Evolutionary conservation across 208 protist genomes (phyloP).

Genomic region (Acanthamoeba rhysodes): DNA sequence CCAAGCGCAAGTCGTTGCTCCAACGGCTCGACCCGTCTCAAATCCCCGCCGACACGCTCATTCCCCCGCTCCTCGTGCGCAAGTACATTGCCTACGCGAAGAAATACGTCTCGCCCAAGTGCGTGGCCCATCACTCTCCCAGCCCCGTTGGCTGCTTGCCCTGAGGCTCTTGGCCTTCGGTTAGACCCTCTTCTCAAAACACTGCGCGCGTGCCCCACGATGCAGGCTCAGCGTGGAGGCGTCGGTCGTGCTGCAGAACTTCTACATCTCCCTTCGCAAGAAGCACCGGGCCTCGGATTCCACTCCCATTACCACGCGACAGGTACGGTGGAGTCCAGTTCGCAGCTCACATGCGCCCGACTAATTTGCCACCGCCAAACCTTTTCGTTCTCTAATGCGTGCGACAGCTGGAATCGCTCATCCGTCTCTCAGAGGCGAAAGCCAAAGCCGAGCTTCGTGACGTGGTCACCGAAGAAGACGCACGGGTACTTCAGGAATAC

Average conservation of each 20-base stretch:
- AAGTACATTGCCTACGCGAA: constrained; percentile 94
- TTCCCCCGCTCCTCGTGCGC: constrained; percentile 78
- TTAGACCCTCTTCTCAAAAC: too few relatives aligned
- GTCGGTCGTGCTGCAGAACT: constrained; percentile 83
- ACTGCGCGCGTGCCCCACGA: not conserved
- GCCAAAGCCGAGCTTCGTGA: constrained; percentile 93
- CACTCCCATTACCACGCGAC: constrained; percentile 92
- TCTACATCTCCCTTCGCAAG: constrained; percentile 89
- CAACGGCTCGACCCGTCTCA: constrained; percentile 8
- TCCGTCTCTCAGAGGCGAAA: constrained; percentile 93
- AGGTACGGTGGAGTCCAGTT: not conserved
- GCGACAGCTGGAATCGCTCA: constrained; percentile 96
- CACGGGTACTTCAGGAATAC: constrained; percentile 82
- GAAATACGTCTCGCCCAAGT: constrained; percentile 89
- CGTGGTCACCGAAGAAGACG: constrained; percentile 94
- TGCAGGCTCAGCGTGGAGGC: constrained; percentile 82
- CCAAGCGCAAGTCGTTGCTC: constrained; percentile 17
- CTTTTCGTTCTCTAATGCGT: not conserved
- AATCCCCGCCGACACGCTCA: constrained; percentile 35
- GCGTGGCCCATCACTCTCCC: not conserved
- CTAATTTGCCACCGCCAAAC: not conserved
- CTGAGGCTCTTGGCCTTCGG: not conserved
- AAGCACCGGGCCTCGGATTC: constrained; percentile 79
- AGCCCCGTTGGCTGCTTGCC: not conserved
- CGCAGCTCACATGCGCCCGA: not conserved